A percentile compares a stretch with the other conserved stretches of the same genome.
phyloP scores from a whole-genome alignment of 345 rosid species.

The Linum usitatissimum region DNA sequence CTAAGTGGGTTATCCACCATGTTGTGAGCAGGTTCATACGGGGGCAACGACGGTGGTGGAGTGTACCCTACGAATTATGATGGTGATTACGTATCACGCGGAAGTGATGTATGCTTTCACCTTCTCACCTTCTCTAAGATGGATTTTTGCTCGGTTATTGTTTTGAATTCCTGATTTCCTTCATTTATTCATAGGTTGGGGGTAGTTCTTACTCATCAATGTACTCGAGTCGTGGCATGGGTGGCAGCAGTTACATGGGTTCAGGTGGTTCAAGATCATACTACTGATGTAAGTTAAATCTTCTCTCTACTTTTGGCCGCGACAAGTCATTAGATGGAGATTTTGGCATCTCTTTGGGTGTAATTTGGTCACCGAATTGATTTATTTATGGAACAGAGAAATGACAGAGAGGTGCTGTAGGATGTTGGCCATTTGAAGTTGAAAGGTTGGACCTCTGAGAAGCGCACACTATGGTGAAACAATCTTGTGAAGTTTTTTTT shows the following conservation, averaged over 20 bases:
- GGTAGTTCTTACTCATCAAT: conserved; percentile 79
- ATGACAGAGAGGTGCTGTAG: conserved; percentile 44
- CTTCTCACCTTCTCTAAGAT: not conserved
- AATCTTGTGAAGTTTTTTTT: conserved; percentile 14
- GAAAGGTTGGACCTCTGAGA: conserved; percentile 15
- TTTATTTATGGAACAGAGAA: conserved; percentile 68
- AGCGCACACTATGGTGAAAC: conserved; percentile 27
- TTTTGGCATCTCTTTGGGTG: conserved; percentile 15
- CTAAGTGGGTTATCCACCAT: not conserved
- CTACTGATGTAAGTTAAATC: conserved; percentile 51
- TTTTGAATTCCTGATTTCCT: not conserved
- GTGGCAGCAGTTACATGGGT: conserved; percentile 71
- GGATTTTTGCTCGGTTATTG: not conserved
- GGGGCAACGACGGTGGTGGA: conserved; percentile 62
- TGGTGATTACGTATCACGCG: conserved; percentile 57
- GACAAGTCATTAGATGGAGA: conserved; percentile 11
- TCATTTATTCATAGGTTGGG: conserved; percentile 48
- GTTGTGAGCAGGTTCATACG: conserved; percentile 58
- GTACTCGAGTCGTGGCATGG: conserved; percentile 73
- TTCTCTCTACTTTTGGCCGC: not conserved
- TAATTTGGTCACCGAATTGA: conserved; percentile 17
- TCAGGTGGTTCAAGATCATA: conserved; percentile 80
- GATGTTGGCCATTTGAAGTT: conserved; percentile 44
- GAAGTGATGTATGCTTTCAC: conserved; percentile 51
- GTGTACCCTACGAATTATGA: conserved; percentile 73